These are phyloP conservation scores for Ammopiptanthus mongolicus DNA, from an alignment of 306 rosid species.

Conservation along the genomic window DNA sequence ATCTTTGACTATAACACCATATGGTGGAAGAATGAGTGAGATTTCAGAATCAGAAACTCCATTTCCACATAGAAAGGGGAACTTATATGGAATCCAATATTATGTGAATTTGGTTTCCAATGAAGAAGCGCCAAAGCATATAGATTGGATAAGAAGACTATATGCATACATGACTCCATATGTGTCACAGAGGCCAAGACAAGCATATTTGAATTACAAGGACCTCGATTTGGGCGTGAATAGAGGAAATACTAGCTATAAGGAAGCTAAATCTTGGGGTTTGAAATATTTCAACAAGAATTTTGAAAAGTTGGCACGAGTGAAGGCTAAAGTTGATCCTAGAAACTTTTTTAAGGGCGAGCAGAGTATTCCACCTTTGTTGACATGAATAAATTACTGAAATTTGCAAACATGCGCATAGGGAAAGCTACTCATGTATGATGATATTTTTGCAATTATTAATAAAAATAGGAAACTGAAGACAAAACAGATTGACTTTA, in stretches of 20 bases:
- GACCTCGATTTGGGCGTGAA: conserved; percentile 37
- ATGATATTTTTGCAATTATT: too few relatives aligned
- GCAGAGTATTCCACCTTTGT: conserved; percentile 45
- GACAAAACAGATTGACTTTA: too few relatives aligned
- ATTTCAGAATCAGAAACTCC: conserved; percentile 22
- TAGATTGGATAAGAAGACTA: conserved; percentile 4
- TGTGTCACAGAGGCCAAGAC: conserved; percentile 31
- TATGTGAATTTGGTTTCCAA: not conserved
- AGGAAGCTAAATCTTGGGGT: conserved; percentile 26
- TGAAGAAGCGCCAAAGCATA: not conserved
- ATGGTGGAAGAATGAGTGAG: conserved; percentile 37
- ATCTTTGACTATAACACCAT: conserved; percentile 1
- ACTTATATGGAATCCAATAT: conserved; percentile 23
- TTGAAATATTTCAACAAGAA: conserved; percentile 24
- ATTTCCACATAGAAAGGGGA: conserved; percentile 29
- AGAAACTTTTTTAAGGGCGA: conserved; percentile 40
- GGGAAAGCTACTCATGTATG: not conserved
- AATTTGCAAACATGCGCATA: not conserved
- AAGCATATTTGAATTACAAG: conserved; percentile 26
- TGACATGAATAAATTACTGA: not conserved
- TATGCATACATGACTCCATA: conserved; percentile 7
- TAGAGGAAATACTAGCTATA: not conserved
- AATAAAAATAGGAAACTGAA: too few relatives aligned
- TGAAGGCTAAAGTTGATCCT: conserved; percentile 42
- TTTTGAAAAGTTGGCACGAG: conserved; percentile 34